These are phyloP conservation scores for Yamadazyma sp. DNA, from an alignment of 1,139 yeast species.

Conservation along the genomic window DNA sequence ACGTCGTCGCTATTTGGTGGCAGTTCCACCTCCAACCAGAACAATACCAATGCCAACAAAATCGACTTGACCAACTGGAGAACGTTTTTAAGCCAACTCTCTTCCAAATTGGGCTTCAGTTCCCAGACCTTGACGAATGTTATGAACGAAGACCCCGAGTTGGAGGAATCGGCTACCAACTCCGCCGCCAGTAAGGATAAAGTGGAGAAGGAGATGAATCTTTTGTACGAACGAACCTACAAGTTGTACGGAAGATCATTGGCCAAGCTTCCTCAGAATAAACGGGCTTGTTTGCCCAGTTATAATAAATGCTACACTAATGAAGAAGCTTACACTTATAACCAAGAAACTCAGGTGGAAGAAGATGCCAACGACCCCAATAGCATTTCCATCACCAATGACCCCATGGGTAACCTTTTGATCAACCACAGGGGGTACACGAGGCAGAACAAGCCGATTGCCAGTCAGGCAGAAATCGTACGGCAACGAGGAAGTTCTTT, in stretches of 20 bases:
- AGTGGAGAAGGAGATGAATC: constrained; percentile 35
- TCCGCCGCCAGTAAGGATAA: constrained; percentile 18
- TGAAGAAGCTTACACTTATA: constrained; percentile 17
- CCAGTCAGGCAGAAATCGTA: constrained; percentile 25
- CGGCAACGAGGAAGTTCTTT: constrained; percentile 33
- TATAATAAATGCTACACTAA: constrained; percentile 32
- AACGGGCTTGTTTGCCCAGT: constrained; percentile 46
- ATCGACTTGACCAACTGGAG: constrained; percentile 41
- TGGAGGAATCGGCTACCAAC: constrained; percentile 11
- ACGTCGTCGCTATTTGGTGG: constrained; percentile 23
- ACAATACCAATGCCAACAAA: constrained; percentile 13
- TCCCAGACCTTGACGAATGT: constrained; percentile 33
- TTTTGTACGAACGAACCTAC: constrained; percentile 41
- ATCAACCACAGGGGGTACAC: constrained; percentile 28
- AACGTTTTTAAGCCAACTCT: constrained; percentile 34
- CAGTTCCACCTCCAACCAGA: constrained; percentile 27
- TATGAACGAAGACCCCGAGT: constrained; percentile 18
- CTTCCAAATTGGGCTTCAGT: constrained; percentile 39
- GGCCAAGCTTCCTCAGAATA: constrained; percentile 36
- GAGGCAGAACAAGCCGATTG: constrained; percentile 7
- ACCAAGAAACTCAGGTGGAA: constrained; percentile 26
- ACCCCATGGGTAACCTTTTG: constrained; percentile 45
- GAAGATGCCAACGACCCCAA: constrained; percentile 31
- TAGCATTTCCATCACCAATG: constrained; percentile 41
- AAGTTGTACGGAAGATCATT: constrained; percentile 41